These are phyloP conservation scores for Kwoniella bestiolae DNA, from an alignment of 768 basidiomycete species.

Conservation along the genomic window DNA sequence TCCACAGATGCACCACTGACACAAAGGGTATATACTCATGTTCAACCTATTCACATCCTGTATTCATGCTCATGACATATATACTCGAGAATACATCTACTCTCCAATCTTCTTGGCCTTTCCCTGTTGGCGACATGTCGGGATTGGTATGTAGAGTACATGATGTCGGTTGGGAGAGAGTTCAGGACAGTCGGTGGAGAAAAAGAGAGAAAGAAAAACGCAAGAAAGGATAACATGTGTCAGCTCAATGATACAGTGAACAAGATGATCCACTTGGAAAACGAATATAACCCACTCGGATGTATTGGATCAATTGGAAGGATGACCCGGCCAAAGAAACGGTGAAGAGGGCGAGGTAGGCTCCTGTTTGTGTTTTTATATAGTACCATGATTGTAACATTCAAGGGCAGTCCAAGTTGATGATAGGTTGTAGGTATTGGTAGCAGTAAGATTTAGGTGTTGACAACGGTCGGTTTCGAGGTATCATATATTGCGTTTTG, in stretches of 20 bases:
- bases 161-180: no score
- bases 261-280: not conserved
- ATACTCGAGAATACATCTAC: slow-evolving; percentile 10
- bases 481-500: no score
- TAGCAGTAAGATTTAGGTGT: no score
- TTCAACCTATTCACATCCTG: not conserved
- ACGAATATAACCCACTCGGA: slow-evolving; percentile 35
- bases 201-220: not conserved
- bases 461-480: no score
- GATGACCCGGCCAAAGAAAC: slow-evolving; percentile 40
- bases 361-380: slow-evolving; percentile 29
- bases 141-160: no score
- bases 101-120: slow-evolving; percentile 43
- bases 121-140: slow-evolving; percentile 20
- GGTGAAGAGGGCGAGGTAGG: slow-evolving; percentile 50
- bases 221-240: not conserved
- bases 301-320: slow-evolving; percentile 48
- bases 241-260: not conserved
- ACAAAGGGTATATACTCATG: no score
- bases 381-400: no score
- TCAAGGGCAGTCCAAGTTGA: no score
- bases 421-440: not conserved
- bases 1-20: no score
- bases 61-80: not conserved
- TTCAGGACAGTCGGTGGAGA: no score